Base-by-base conservation (phyloP, 768 basidiomycete genomes). In the Tephrocybe rancida region DNA sequence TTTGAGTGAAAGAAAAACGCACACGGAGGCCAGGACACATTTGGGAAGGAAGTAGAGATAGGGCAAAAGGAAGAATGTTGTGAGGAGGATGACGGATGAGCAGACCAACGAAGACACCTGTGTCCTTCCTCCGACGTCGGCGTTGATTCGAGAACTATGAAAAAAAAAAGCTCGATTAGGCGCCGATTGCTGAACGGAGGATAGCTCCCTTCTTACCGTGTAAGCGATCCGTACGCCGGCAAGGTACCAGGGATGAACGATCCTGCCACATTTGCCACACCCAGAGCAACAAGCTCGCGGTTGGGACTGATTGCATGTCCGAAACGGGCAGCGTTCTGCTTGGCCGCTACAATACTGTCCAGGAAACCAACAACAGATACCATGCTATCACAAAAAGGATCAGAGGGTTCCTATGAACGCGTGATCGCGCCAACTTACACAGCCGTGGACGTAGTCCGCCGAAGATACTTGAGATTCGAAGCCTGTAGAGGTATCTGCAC, bases 321-420 rank as follows among this genome's bases (percentile, higher is more conserved):
- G 64, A 88, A 98, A 11, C 87, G 86, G 3, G 85, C 81, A 0
- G 85, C 85, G 55, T 90, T 95, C 67, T 98, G 95, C 64, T 98
- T 97, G 2, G 96, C 96, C 0, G 95, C 91, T 2, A 95, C 93
- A 56, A 97, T 94, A 55, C 90, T 92, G 67, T 99, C 96, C 55
- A 99, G 74, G 67, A 95, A 97, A 1, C 97, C 97, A 19, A 93
- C 81, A 37, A 96, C 79, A 0, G 90, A 83, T 45, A 92, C 87
- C 48, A 94, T 67, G 27, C 89, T 91, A 59, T 18, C 22, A 13
- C 11, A 25, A n/a, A 44, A 29, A 30, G 51, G 25, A 27, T 48
- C n/a, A 25, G 46, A 6, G 11, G 44, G 37, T 38, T 19, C 9
- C 37, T 34, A 16, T 41, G 14, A 16, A 37, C 14, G 26, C 18